Percentiles rank a stretch among this genome's conserved stretches.
Conservation (phyloP, 192 early-diverging fungal species). For the Coemansia sp. region DNA sequence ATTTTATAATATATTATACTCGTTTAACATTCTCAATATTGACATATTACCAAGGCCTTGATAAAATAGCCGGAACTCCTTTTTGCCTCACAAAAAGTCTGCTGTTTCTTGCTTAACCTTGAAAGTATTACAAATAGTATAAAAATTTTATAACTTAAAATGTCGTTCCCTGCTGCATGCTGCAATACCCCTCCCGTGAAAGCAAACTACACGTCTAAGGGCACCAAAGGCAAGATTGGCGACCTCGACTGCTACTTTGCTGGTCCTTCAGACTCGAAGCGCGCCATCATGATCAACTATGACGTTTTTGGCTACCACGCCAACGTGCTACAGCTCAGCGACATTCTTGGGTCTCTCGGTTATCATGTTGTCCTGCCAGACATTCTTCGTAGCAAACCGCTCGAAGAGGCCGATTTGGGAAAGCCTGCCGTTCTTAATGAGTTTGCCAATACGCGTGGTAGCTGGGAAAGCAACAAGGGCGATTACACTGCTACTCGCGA, state of each 20-base stretch:
- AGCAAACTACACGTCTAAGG: slow-evolving; percentile 49
- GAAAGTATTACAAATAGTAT: neutral
- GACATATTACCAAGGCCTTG: too few species aligned
- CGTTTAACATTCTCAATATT: too few species aligned
- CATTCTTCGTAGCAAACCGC: slow-evolving; percentile 55
- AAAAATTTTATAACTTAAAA: neutral
- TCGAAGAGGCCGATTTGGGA: slow-evolving; percentile 37
- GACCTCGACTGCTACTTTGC: slow-evolving; percentile 41
- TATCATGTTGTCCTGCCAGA: slow-evolving; percentile 69
- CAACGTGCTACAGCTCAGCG: slow-evolving; percentile 65
- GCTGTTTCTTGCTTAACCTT: neutral
- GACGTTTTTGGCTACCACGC: slow-evolving; percentile 66
- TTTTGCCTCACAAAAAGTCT: neutral
- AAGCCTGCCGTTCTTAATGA: slow-evolving; percentile 31
- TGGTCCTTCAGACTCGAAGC: slow-evolving; percentile 51
- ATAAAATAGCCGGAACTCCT: too few species aligned
- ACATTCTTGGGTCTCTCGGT: slow-evolving; percentile 52
- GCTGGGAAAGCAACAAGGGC: slow-evolving; percentile 25
- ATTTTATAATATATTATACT: too few species aligned
- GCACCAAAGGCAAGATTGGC: slow-evolving; percentile 25
- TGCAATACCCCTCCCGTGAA: slow-evolving; percentile 55
- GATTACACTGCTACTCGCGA: slow-evolving; percentile 8
- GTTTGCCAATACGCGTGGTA: slow-evolving; percentile 35
- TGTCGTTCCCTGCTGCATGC: slow-evolving; percentile 52
- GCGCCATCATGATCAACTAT: slow-evolving; percentile 64